phyloP scores from a whole-genome alignment of 2,329 filamentous ascomycete species.

The Trichoderma sp. region DNA sequence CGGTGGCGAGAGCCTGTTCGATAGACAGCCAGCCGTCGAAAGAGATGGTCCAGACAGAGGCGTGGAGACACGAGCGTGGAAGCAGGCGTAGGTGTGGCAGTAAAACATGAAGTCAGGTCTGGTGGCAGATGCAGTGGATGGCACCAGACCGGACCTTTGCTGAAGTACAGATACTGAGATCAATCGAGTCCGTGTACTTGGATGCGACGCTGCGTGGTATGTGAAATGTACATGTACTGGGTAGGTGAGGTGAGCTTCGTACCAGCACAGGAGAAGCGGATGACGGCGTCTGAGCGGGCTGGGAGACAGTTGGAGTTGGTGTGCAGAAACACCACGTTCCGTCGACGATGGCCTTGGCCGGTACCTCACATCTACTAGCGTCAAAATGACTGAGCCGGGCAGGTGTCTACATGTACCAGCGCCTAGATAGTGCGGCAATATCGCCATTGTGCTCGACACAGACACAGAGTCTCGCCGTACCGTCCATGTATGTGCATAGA shows the following conservation, averaged over 20 bases:
- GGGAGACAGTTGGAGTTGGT: conserved; percentile 8
- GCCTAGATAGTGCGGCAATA: background rate
- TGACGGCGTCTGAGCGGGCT: conserved; percentile 18
- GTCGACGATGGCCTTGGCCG: conserved; percentile 11
- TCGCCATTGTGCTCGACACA: background rate
- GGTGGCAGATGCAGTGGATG: too few species aligned
- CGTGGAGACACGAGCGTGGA: background rate
- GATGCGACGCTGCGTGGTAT: too few species aligned
- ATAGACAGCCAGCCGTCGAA: background rate
- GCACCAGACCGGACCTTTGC: too few species aligned
- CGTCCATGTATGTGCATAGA: too few species aligned
- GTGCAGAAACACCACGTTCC: conserved; percentile 26
- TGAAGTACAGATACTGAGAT: too few species aligned
- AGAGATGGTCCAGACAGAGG: background rate
- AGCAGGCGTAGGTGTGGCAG: conserved; percentile 1
- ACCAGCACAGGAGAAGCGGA: conserved; percentile 7
- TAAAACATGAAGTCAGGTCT: background rate
- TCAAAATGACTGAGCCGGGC: background rate
- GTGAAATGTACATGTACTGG: background rate
- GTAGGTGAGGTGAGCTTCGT: background rate
- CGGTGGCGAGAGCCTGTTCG: conserved; percentile 11
- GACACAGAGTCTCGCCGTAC: too few species aligned
- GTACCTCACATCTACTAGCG: background rate
- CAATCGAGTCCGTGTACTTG: too few species aligned
- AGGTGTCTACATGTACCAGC: background rate